Evolutionary conservation across 306 rosid species (phyloP), one percentile per base, ranked within the genome.

Genomic region (Luffa aegyptiaca): DNA sequence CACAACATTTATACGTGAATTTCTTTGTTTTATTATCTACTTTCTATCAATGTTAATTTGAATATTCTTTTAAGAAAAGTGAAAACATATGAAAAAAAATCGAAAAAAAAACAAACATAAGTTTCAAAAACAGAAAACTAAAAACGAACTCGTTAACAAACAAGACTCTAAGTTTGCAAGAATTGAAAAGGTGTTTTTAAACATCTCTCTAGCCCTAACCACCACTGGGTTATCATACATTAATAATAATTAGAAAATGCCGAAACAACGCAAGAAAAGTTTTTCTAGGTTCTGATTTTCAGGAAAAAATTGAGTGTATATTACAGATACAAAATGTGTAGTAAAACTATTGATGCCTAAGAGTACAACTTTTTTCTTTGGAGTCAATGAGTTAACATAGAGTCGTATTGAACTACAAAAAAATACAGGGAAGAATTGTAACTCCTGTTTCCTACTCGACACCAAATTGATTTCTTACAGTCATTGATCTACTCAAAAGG

Each of bases 321-420:
- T 4, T 74, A 74, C 78, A 74, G 78, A 74, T 35, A 74, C 78
- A 52, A 52, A 74, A 72, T 13, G 77, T 52, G 62, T 31, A 16
- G 78, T 52, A 74, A 72, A 48, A 46, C 26, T 48, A 26, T 73
- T 9, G 58, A 20, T 71, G 77, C 77, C 77, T 46, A 71, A 70
- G 33, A 71, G 58, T 74, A 74, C 78, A 72, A 21, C 33, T 42
- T 8, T 74, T 48, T 52, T 52, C 16, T 74, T 51, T 74, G 62
- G 62, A 74, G 61, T 33, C 62, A 51, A 51, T 51, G 45, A 52
- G 46, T 74, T 48, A 52, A 74, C 62, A 49, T 13, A 33, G 62
- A 74, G 63, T 73, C 18, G 78, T 35, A 51, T 74, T 74, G 62
- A 33, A 74, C 78, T 74, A 74, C 78, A 74, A 74, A 52, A 52